phyloP scores from a whole-genome alignment of 2,329 filamentous ascomycete genomes.

The Pyrenophora teres region DNA sequence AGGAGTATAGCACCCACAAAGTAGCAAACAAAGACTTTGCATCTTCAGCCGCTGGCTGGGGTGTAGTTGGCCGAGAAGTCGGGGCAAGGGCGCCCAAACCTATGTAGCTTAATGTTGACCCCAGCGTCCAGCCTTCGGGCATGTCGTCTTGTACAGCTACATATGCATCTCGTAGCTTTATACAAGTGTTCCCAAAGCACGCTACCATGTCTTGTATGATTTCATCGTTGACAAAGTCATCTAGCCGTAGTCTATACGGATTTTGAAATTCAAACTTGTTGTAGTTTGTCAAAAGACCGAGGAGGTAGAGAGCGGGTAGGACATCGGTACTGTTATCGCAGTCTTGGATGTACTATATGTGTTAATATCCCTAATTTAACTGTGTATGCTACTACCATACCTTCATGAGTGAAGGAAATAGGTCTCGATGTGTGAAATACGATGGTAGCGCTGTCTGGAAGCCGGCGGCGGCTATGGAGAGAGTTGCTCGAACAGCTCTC shows the following conservation, averaged over 20 bases:
- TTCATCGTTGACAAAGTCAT: conserved; percentile 92
- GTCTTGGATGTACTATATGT: conserved; percentile 76
- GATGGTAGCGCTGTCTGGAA: conserved; percentile 94
- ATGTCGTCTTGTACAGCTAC: conserved; percentile 86
- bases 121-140: conserved; percentile 85
- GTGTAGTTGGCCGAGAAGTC: conserved; percentile 63
- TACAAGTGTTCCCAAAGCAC: conserved; percentile 75
- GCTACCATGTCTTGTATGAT: conserved; percentile 82
- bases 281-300: conserved; percentile 92
- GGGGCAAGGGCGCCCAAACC: conserved; percentile 78
- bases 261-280: conserved; percentile 99
- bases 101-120: conserved; percentile 79
- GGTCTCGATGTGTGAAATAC: conserved; percentile 91
- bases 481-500: conserved; percentile 78
- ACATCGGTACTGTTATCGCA: conserved; percentile 65
- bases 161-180: conserved; percentile 72
- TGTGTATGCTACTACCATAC: conserved; percentile 50
- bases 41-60: conserved; percentile 74
- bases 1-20: conserved; percentile 62
- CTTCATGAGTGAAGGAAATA: conserved; percentile 95
- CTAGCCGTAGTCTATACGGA: conserved; percentile 86
- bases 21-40: conserved; percentile 79
- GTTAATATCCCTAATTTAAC: neutral
- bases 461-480: conserved; percentile 87
- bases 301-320: conserved; percentile 75